phyloP scores from a whole-genome alignment of 78 protist genomes.

The Dictyostelium brefeldianum region DNA sequence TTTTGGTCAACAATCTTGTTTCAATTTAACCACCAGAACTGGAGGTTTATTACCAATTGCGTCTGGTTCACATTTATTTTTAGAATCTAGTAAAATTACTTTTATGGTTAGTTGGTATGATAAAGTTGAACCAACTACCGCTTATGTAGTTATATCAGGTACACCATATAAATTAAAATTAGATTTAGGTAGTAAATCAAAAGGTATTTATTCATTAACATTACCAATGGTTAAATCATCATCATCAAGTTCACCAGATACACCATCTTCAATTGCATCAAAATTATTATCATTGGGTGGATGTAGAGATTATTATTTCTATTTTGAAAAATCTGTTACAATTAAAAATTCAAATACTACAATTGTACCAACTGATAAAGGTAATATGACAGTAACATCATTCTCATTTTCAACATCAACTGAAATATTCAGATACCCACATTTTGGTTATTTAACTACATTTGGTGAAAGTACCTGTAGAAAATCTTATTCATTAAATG shows the following conservation, averaged over 20 bases:
- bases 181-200: constrained; percentile 25
- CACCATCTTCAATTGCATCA: background rate
- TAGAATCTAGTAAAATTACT: background rate
- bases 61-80: constrained; percentile 40
- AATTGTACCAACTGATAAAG: background rate
- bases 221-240: background rate
- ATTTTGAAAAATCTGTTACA: background rate
- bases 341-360: background rate
- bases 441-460: constrained; percentile 33
- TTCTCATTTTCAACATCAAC: background rate
- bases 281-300: background rate
- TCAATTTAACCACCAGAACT: background rate
- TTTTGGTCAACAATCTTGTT: constrained; percentile 41
- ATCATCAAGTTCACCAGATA: background rate
- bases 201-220: constrained; percentile 37
- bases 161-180: background rate
- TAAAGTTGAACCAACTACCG: background rate
- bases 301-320: constrained; percentile 54
- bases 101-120: constrained; percentile 57
- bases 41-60: constrained; percentile 12
- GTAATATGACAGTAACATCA: background rate
- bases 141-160: constrained; percentile 20
- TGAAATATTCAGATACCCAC: constrained; percentile 48
- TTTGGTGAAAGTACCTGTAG: constrained; percentile 54
- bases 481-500: constrained; percentile 20